Conservation (phyloP, 2,329 filamentous ascomycete genomes). For the Apiospora sp. region DNA sequence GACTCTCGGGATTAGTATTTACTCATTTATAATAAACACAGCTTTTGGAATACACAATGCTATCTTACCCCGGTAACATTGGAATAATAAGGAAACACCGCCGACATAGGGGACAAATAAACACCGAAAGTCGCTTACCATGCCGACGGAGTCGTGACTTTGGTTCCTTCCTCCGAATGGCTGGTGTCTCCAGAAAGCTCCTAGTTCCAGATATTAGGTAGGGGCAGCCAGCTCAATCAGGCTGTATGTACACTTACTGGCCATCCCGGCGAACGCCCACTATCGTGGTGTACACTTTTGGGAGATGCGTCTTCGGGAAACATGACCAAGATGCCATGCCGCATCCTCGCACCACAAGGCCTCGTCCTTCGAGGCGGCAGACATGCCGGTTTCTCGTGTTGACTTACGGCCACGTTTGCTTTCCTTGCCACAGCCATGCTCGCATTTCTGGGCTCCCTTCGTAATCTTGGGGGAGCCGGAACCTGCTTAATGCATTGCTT, state of each 20-base stretch:
- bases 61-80: too few relatives aligned
- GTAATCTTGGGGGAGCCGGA: slow-evolving; percentile 23
- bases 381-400: neutral
- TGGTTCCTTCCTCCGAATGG: neutral
- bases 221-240: too few relatives aligned
- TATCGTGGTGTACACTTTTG: neutral
- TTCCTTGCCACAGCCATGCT: neutral
- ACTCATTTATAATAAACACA: too few relatives aligned
- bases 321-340: neutral
- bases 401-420: neutral
- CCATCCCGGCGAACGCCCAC: neutral
- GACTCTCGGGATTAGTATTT: too few relatives aligned
- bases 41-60: too few relatives aligned
- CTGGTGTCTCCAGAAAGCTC: neutral
- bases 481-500: slow-evolving; percentile 27
- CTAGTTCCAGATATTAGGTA: neutral
- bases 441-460: neutral
- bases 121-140: neutral
- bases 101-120: too few relatives aligned
- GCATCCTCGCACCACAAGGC: neutral
- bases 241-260: neutral
- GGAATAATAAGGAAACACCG: too few relatives aligned
- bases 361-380: neutral
- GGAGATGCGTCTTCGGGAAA: neutral
- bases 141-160: neutral